Evolutionary conservation across 352 stramenopile species (phyloP), one percentile per base, ranked within the genome.

Genomic region (Phytopythium kandeliae): DNA sequence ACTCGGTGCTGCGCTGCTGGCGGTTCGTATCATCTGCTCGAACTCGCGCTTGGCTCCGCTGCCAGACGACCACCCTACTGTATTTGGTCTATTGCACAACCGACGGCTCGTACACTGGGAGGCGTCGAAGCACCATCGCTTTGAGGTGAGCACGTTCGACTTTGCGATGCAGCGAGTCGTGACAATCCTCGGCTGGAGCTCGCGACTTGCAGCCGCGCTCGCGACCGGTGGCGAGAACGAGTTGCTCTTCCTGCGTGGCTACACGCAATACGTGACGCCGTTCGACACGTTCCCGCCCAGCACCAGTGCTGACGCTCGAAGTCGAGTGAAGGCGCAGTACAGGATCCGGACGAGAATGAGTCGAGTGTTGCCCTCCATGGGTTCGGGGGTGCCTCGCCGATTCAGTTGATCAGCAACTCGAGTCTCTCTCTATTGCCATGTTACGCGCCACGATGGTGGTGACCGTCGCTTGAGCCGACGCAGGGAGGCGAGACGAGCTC

Each of bases 191-290:
- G 25, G 43, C 26, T 49, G 43, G 43, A 49, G 26, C 26, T 49
- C 43, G 0, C 43, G 43, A 4, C 43, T 49, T 11, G 43, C 26
- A 1, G 12, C 37, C 3, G 25, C 43, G 43, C 24, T 49, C 8
- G 25, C 16, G 26, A 37, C 25, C 3, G 43, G 43, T 7, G 15
- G 43, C 22, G 43, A 49, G 43, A 25, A 35, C 12, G 43, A 49
- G 43, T 16, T 49, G 43, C 43, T 49, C 1, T 49, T 49, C 43
- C 11, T 49, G 12, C 43, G 43, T 15, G 43, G 43, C 26, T 49
- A 24, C 25, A 49, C 43, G 22, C 26, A 17, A 12, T 49, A 49
- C 26, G 43, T 26, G 1, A 49, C 43, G 25, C 43, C 43, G 0
- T 49, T 49, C 16, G 43, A 34, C 3, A 49, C 43, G 17, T 49